Base-by-base conservation (phyloP, 176 grass and related monocot species). In the Oryza coarctata region DNA sequence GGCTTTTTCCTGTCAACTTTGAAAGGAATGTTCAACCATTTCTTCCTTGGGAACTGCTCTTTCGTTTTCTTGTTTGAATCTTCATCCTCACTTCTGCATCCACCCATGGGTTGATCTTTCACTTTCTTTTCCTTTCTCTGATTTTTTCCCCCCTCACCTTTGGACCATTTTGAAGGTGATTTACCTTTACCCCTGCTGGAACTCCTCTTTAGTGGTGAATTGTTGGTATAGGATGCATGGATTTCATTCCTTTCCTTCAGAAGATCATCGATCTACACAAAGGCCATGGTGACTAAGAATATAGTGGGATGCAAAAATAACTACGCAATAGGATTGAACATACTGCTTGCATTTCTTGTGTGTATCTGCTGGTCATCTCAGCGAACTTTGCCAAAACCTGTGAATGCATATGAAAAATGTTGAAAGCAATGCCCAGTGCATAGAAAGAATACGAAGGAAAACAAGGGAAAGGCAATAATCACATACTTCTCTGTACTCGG, bases 311-410 rank as follows among this genome's bases (percentile, higher is more conserved):
- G 31, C 22, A 14, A 79, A 62, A 67, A 58, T 83, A 17, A 63
- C 82, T 86, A 77, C 12, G 26, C 6, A 43, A 38, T 38, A 78
- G 40, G 41, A 58, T 69, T 1, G 31, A 33, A 82, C 69, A 57
- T 90, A 99, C 97, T 55, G 82, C 77, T 94, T 92, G 93, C 93
- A 96, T 92, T 96, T 99, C 97, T 80, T 99, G 89, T 22, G 97
- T 82, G 68, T 96, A 99, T 94, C 84, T 88, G 84, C 66, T 96
- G n/a, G 93, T 99, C 93, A 99, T 99, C 78, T 94, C 93, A 36
- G 91, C 94, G 79, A 99, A 99, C 81, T 90, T 91, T 6, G 93
- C 83, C 74, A 99, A 90, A 78, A 92, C 93, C 93, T 94, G 85
- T 52, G 27, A 74, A 85, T 57, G 33, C 60, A 25, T 49, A 58